phyloP scores from a whole-genome alignment of 1,284 basidiomycete genomes.

The Polyporus tsugae region DNA sequence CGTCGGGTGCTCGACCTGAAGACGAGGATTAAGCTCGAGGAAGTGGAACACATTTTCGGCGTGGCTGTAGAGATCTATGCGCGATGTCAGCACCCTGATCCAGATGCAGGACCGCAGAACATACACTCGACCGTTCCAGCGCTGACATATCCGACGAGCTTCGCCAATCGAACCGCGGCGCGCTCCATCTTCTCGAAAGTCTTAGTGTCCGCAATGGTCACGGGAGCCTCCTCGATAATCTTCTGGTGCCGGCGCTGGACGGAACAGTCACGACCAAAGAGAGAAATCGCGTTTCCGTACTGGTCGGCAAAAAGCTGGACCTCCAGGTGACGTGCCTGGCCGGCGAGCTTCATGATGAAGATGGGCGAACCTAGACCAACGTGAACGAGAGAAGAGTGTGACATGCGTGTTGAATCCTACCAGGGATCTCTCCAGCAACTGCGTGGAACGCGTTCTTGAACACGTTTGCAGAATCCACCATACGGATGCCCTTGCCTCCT shows the following conservation, averaged over 20 bases:
- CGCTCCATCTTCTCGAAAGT: conserved; percentile 98
- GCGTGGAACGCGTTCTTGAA: conserved; percentile 97
- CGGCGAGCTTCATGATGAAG: conserved; percentile 99
- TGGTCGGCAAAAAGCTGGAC: conserved; percentile 99
- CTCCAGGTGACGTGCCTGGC: conserved; percentile 96
- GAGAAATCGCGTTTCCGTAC: conserved; percentile 98
- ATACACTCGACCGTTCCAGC: conserved; percentile 98
- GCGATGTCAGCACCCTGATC: conserved; percentile 10
- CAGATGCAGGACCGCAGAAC: not conserved
- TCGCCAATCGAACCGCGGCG: conserved; percentile 96
- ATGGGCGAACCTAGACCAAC: conserved; percentile 87
- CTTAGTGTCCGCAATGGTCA: conserved; percentile 93
- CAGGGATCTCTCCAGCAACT: conserved; percentile 96
- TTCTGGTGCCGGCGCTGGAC: conserved; percentile 99
- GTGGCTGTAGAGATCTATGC: conserved; percentile 91
- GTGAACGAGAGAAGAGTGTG: conserved; percentile 23
- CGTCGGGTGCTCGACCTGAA: conserved; percentile 99
- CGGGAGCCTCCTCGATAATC: conserved; percentile 99
- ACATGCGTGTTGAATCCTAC: conserved; percentile 50
- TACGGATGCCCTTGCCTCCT: conserved; percentile 98
- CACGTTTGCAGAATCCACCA: conserved; percentile 84
- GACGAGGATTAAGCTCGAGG: conserved; percentile 98
- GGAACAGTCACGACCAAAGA: conserved; percentile 99
- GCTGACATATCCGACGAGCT: conserved; percentile 98
- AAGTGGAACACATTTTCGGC: conserved; percentile 96